Conservation (phyloP, 352 stramenopile genomes). For the Phytopythium aichiense region DNA sequence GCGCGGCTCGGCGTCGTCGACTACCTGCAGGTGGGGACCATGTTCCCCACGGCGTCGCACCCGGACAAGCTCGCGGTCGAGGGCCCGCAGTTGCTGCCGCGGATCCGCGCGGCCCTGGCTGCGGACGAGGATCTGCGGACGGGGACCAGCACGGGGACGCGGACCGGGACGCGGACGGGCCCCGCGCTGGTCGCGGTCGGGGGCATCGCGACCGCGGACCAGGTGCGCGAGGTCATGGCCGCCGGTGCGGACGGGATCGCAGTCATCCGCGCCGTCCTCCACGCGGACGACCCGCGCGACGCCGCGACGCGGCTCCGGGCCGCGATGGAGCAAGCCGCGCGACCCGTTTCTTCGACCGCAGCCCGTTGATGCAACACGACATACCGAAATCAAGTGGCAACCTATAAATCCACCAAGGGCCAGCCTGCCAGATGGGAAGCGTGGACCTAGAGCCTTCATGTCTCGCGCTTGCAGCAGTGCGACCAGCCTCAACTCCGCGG, state of each 20-base stretch:
- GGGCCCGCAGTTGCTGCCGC: slow-evolving; percentile 27
- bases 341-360: too few species aligned
- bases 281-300: slow-evolving; percentile 13
- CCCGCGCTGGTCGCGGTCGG: slow-evolving; percentile 35
- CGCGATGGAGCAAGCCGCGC: slow-evolving; percentile 4
- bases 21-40: slow-evolving; percentile 55
- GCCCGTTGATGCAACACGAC: not conserved
- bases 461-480: not conserved
- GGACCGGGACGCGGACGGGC: not conserved
- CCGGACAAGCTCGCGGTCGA: slow-evolving; percentile 41
- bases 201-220: slow-evolving; percentile 27
- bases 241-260: slow-evolving; percentile 36
- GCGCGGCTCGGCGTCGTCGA: slow-evolving; percentile 19
- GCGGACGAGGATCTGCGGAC: not conserved
- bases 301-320: slow-evolving; percentile 8
- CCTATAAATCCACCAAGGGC: not conserved
- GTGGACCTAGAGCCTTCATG: slow-evolving; percentile 1
- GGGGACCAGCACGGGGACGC: not conserved
- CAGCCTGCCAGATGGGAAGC: not conserved
- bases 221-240: slow-evolving; percentile 21
- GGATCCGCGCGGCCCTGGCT: slow-evolving; percentile 11
- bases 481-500: not conserved
- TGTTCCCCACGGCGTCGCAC: slow-evolving; percentile 47
- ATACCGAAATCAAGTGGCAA: not conserved
- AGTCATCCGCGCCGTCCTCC: slow-evolving; percentile 39